A percentile compares a stretch with the other conserved stretches of the same genome.
Conservation (phyloP, 163 green algal species). For the Scenedesmus sp. region DNA sequence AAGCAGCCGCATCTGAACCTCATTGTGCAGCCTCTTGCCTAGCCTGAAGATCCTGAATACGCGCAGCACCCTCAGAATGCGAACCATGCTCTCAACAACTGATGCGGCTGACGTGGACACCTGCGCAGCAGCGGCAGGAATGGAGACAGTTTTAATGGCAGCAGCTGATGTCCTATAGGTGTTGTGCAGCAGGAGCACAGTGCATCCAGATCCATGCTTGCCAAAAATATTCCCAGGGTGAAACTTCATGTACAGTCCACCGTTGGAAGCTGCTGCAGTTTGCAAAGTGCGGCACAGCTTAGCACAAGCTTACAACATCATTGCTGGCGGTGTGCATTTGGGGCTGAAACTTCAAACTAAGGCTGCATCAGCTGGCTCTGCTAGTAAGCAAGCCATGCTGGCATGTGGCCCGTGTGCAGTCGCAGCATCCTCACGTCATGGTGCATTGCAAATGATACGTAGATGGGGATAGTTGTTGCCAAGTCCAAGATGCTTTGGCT, state of each 20-base stretch:
- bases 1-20: conserved; percentile 39
- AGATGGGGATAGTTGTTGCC: conserved; percentile 32
- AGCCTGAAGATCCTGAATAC: conserved; percentile 46
- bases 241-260: too few relatives aligned
- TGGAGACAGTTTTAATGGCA: too few relatives aligned
- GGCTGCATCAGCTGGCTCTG: neutral
- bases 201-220: too few relatives aligned
- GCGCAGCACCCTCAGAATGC: conserved; percentile 40
- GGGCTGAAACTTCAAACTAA: too few relatives aligned
- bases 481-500: conserved; percentile 38
- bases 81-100: conserved; percentile 30
- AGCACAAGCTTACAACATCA: too few relatives aligned
- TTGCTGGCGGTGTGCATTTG: too few relatives aligned
- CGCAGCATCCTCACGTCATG: neutral
- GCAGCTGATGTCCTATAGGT: neutral
- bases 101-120: neutral
- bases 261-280: too few relatives aligned
- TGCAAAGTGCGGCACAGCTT: too few relatives aligned
- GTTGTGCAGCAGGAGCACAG: neutral
- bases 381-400: neutral
- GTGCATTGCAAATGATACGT: neutral
- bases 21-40: conserved; percentile 41
- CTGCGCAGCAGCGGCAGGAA: neutral
- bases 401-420: neutral
- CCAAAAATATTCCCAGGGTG: too few relatives aligned